These are phyloP conservation scores for Mycena sp. DNA, from an alignment of 1,284 basidiomycete species.

Conservation along the genomic window DNA sequence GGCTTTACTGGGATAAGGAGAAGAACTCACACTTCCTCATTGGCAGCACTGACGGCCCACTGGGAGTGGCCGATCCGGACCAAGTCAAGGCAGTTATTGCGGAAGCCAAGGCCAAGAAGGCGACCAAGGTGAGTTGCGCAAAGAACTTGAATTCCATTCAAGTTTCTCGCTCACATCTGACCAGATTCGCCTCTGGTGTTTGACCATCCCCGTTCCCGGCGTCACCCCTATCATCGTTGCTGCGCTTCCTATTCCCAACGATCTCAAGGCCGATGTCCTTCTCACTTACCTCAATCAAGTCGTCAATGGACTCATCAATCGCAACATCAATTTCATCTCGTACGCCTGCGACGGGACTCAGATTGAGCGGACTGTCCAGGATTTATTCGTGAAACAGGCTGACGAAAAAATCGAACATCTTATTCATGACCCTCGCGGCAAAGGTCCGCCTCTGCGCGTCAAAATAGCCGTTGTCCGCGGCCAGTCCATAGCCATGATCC, in stretches of 20 bases:
- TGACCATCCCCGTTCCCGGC: no score
- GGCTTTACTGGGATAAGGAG: constrained; percentile 37
- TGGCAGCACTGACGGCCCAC: no score
- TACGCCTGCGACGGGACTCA: constrained; percentile 43
- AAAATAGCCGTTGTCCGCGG: constrained; percentile 16
- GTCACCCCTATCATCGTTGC: constrained; percentile 37
- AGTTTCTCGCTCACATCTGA: not conserved
- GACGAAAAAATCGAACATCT: not conserved
- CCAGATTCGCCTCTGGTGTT: not conserved
- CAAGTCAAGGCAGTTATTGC: no score
- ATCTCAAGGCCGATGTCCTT: constrained; percentile 30
- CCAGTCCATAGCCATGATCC: no score
- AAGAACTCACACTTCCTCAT: constrained; percentile 28
- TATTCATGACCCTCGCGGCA: constrained; percentile 22
- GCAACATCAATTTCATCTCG: no score
- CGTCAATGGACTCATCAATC: constrained; percentile 31
- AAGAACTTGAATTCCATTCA: no score
- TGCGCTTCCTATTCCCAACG: constrained; percentile 36
- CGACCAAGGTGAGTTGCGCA: not conserved
- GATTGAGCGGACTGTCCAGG: constrained; percentile 38
- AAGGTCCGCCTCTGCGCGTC: constrained; percentile 1
- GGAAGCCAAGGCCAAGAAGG: no score
- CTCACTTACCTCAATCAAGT: constrained; percentile 21
- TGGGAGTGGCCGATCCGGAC: no score
- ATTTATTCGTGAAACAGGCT: constrained; percentile 19